A percentile compares a stretch with the other conserved stretches of the same genome.
Evolutionary conservation across 148 eudicot species (phyloP).

Genomic region (Vaccinium darrowii): DNA sequence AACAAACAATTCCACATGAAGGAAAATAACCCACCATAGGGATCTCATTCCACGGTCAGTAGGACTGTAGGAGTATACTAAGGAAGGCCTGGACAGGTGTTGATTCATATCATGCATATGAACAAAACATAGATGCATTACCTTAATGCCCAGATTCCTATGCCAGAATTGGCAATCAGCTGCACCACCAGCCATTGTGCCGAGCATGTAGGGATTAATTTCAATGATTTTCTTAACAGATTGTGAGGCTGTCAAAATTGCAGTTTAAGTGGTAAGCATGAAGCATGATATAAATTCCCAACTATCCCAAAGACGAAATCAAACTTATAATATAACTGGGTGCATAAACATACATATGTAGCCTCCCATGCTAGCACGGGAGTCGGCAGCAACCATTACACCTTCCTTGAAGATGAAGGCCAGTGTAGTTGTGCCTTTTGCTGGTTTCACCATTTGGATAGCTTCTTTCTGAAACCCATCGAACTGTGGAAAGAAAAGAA

Average conservation of each 20-base stretch:
- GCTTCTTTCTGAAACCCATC: conserved; percentile 88
- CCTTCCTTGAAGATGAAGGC: conserved; percentile 94
- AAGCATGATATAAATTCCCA: not conserved
- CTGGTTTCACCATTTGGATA: conserved; percentile 90
- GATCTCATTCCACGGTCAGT: not conserved
- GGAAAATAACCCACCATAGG: not conserved
- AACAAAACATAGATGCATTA: conserved; percentile 18
- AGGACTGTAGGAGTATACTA: not conserved
- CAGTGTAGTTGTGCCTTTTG: conserved; percentile 88
- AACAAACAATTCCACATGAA: not conserved
- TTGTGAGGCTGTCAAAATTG: conserved; percentile 68
- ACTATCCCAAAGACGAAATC: not conserved
- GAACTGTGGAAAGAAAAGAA: conserved; percentile 39
- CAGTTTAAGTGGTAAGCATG: conserved; percentile 9
- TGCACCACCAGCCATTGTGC: conserved; percentile 99
- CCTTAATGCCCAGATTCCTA: conserved; percentile 96
- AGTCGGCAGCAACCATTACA: conserved; percentile 98
- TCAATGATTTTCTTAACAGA: conserved; percentile 97
- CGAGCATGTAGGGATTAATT: conserved; percentile 95
- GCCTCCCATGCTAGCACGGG: conserved; percentile 99
- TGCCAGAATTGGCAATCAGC: conserved; percentile 99
- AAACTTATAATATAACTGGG: not conserved
- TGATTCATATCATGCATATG: conserved; percentile 19
- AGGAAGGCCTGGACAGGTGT: not conserved
- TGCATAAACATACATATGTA: conserved; percentile 57